These are phyloP conservation scores for Blastocystis sp. DNA, from an alignment of 352 stramenopile species.

Conservation along the genomic window DNA sequence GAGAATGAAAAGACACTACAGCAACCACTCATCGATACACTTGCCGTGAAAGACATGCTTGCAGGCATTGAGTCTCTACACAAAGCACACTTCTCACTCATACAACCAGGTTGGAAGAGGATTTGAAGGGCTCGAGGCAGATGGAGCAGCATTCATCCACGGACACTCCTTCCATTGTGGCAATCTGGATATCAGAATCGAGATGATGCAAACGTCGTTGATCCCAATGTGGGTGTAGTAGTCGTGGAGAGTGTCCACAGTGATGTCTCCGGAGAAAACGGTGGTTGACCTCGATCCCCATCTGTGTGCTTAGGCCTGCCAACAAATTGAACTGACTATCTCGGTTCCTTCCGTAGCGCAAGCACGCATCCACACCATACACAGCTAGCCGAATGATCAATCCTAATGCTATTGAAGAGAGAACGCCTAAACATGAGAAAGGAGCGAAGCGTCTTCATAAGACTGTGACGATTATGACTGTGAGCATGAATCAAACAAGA, in stretches of 20 bases:
- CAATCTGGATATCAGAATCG: not conserved
- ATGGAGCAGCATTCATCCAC: constrained; percentile 2
- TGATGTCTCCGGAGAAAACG: constrained; percentile 11
- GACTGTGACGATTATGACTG: no score
- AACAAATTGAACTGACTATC: not conserved
- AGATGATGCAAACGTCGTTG: not conserved
- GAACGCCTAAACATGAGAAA: not conserved
- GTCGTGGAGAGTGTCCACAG: constrained; percentile 21
- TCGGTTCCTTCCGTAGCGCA: not conserved
- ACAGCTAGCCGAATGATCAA: constrained; percentile 43
- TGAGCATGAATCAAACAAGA: no score
- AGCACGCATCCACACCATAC: constrained; percentile 43
- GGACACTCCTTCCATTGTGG: not conserved
- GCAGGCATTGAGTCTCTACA: constrained; percentile 21
- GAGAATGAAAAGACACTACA: not conserved
- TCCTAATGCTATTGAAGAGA: constrained; percentile 13
- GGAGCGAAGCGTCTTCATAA: no score
- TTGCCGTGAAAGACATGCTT: constrained; percentile 11
- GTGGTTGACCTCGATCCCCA: constrained; percentile 30
- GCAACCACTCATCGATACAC: constrained; percentile 42
- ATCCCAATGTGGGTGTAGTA: constrained; percentile 40
- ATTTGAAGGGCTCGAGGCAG: not conserved
- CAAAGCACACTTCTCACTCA: not conserved
- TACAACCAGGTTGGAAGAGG: constrained; percentile 9
- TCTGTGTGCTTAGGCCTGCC: not conserved